phyloP scores from a whole-genome alignment of 2,329 filamentous ascomycete species.

The Aureobasidium musti region DNA sequence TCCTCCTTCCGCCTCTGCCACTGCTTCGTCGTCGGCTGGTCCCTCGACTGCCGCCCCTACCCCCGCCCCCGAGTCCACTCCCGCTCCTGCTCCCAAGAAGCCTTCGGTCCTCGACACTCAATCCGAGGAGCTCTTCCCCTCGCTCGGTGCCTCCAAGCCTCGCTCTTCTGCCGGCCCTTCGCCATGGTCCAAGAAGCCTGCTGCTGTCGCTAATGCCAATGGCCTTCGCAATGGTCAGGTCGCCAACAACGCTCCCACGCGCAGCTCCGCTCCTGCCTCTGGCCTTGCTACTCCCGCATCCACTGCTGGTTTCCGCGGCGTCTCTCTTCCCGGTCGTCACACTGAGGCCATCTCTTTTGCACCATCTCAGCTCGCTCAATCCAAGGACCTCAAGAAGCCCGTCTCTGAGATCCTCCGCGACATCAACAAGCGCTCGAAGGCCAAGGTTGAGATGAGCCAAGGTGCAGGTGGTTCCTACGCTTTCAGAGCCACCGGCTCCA shows the following conservation, averaged over 20 bases:
- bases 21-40: slow-evolving; percentile 44
- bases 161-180: slow-evolving; percentile 63
- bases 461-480: slow-evolving; percentile 71
- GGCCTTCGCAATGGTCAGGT: slow-evolving; percentile 58
- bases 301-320: slow-evolving; percentile 45
- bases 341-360: slow-evolving; percentile 74
- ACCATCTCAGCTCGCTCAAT: slow-evolving; percentile 73
- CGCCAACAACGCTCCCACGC: slow-evolving; percentile 55
- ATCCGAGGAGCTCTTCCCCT: slow-evolving; percentile 92
- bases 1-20: slow-evolving; percentile 51
- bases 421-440: slow-evolving; percentile 88
- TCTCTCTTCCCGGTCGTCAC: slow-evolving; percentile 81
- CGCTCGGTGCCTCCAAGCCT: slow-evolving; percentile 74
- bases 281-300: slow-evolving; percentile 53
- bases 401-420: slow-evolving; percentile 83
- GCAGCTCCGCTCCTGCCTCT: slow-evolving; percentile 64
- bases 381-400: slow-evolving; percentile 78
- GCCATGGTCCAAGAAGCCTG: slow-evolving; percentile 74
- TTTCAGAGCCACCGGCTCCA: slow-evolving; percentile 83
- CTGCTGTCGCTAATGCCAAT: slow-evolving; percentile 53
- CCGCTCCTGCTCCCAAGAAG: slow-evolving; percentile 28
- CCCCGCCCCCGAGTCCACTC: slow-evolving; percentile 38
- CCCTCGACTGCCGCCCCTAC: slow-evolving; percentile 49
- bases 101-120: slow-evolving; percentile 67
- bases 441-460: slow-evolving; percentile 74